phyloP scores from a whole-genome alignment of 2,329 filamentous ascomycete species.

The Fusarium falciforme region DNA sequence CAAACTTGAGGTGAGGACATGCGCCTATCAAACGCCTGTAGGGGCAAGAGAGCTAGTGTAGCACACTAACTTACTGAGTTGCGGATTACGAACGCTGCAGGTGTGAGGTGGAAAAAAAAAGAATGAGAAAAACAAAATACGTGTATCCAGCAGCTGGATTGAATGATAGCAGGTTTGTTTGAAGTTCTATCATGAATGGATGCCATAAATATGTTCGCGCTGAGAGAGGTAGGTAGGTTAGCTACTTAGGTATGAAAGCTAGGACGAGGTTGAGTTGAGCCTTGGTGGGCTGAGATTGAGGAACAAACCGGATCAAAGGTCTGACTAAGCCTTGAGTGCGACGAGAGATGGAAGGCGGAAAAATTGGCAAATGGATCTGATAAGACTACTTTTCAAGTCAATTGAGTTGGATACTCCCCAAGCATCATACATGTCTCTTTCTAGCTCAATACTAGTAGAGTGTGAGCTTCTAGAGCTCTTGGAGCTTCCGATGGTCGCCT shows the following conservation, averaged over 20 bases:
- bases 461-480: conserved; percentile 16
- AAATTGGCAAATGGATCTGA: not conserved
- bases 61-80: not conserved
- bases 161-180: fast-evolving
- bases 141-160: not conserved
- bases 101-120: not conserved
- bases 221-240: too few species aligned
- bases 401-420: too few species aligned
- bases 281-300: not conserved
- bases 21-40: not conserved
- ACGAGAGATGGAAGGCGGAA: not conserved
- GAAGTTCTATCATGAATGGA: not conserved
- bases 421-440: not conserved
- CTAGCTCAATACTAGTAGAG: not conserved
- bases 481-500: conserved; percentile 30
- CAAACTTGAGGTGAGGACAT: not conserved
- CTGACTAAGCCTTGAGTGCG: not conserved
- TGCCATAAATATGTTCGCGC: not conserved
- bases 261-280: not conserved
- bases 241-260: not conserved
- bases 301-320: not conserved
- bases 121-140: not conserved
- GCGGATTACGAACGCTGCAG: not conserved
- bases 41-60: not conserved
- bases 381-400: not conserved